These are phyloP conservation scores for Dactylellina haptotyla DNA, from an alignment of 2,329 filamentous ascomycete species.

Conservation along the genomic window DNA sequence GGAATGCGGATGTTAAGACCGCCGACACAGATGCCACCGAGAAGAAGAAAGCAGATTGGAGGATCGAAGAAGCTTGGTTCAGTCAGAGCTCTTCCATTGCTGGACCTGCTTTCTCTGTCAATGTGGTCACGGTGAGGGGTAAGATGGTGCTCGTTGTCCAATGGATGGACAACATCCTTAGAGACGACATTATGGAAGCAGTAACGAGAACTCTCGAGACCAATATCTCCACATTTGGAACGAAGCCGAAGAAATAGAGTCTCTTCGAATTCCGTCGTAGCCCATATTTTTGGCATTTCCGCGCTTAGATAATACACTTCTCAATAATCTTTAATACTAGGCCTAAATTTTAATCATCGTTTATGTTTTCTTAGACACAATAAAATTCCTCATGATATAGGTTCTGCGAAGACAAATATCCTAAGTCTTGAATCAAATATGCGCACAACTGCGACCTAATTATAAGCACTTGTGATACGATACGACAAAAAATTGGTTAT, in stretches of 20 bases:
- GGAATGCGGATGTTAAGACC: not conserved
- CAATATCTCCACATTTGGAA: not conserved
- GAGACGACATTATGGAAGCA: slow-evolving; percentile 61
- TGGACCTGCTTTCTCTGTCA: slow-evolving; percentile 64
- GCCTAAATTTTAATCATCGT: too few relatives aligned
- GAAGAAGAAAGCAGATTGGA: slow-evolving; percentile 57
- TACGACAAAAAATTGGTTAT: too few relatives aligned
- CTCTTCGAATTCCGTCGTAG: not conserved
- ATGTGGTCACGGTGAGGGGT: slow-evolving; percentile 64
- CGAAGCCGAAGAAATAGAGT: slow-evolving; percentile 4
- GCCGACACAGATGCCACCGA: not conserved
- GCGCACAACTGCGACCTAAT: too few relatives aligned
- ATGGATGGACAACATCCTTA: slow-evolving; percentile 66
- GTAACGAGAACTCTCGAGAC: slow-evolving; percentile 62
- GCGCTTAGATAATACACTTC: not conserved
- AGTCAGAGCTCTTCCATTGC: slow-evolving; percentile 65
- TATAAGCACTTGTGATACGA: too few relatives aligned
- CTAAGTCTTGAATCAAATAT: too few relatives aligned
- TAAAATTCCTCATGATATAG: too few relatives aligned
- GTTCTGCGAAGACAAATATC: too few relatives aligned
- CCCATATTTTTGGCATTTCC: not conserved
- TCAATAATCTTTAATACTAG: too few relatives aligned
- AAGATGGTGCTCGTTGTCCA: slow-evolving; percentile 63
- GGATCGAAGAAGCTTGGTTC: slow-evolving; percentile 65
- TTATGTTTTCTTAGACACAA: too few relatives aligned